A percentile compares a stretch with the other conserved stretches of the same genome.
phyloP scores from a whole-genome alignment of 2,329 filamentous ascomycete species.

The Aspergillus udagawae region DNA sequence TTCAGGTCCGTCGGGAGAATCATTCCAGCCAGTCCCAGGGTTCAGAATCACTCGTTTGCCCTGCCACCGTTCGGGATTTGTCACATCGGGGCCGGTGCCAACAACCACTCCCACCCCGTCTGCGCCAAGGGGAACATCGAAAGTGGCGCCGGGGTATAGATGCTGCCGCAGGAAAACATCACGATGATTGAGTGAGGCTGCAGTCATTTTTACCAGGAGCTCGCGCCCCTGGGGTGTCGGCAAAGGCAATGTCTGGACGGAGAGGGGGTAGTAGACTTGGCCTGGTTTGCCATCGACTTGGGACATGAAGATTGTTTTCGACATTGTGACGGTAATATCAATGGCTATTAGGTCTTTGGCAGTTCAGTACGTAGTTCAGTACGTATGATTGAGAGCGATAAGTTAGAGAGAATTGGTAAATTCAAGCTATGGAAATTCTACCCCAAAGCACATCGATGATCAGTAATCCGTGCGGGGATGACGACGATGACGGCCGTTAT shows the following conservation, averaged over 20 bases:
- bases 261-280: constrained; percentile 64
- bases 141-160: constrained; percentile 81
- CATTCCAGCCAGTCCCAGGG: constrained; percentile 73
- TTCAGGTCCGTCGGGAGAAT: constrained; percentile 70
- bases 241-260: constrained; percentile 57
- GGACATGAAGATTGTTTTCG: constrained; percentile 42
- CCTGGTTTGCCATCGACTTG: constrained; percentile 58
- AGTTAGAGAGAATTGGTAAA: not conserved
- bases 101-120: constrained; percentile 78
- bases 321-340: constrained; percentile 27
- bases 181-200: constrained; percentile 87
- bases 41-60: constrained; percentile 72
- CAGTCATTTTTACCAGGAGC: constrained; percentile 70
- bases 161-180: constrained; percentile 92
- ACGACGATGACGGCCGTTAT: constrained; percentile 1
- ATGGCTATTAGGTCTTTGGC: no score
- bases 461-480: constrained; percentile 8
- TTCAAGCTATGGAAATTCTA: not conserved
- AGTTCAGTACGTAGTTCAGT: not conserved
- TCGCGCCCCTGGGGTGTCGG: constrained; percentile 63
- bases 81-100: constrained; percentile 53
- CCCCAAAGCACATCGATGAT: not conserved
- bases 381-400: not conserved
- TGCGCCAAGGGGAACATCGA: constrained; percentile 71
- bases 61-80: constrained; percentile 51